Base-by-base conservation (phyloP, 2,329 filamentous ascomycete genomes). In the Knoxdaviesia capensis region DNA sequence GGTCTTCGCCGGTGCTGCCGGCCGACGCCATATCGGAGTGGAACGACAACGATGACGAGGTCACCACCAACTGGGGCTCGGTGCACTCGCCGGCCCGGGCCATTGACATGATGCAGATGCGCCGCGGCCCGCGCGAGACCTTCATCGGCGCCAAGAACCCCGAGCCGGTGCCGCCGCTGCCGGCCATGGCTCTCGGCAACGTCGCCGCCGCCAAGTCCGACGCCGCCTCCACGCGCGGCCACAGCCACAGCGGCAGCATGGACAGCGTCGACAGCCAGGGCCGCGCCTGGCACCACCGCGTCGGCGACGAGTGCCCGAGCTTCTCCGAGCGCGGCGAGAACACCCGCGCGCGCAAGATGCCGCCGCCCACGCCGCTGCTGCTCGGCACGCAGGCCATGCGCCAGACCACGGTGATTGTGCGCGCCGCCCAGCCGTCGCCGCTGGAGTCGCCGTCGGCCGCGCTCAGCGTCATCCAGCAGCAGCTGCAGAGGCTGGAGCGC, bases 291-390 rank as follows among this genome's bases (percentile, higher is more conserved):
- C 70, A 77, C 51, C 63, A 60, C 34, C 68, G 73, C 3, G 58
- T 77, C 39, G 74, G 74, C 29, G 69, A 77, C 38, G 59, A 67
- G 28, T 68, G 68, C 43, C 70, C 69, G 28, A 65, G 68, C 2
- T 79, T 79, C 49, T 75, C 74, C 1, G 61, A 62, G 34, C 63
- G 71, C 44, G 63, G 61, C 49, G 56, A 60, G 34, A 61, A 57
- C 42, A 54, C 52, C 5, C 60, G 59, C 35, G 61, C 60, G 20
- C 63, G 69, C 44, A 71, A 68, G 49, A 66, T 68, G 54, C 63
- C 68, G 8, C 71, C 70, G 6, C 74, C 74, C 2, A 60, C 66
- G 10, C 71, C 73, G 3, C 56, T 79, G 20, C 56, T 66, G 31
- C 57, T 79, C 32, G 60, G 60, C 37, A 56, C 54, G 6, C 57